Conservation (phyloP, 139 green algal species). For the Closterium sp. region DNA sequence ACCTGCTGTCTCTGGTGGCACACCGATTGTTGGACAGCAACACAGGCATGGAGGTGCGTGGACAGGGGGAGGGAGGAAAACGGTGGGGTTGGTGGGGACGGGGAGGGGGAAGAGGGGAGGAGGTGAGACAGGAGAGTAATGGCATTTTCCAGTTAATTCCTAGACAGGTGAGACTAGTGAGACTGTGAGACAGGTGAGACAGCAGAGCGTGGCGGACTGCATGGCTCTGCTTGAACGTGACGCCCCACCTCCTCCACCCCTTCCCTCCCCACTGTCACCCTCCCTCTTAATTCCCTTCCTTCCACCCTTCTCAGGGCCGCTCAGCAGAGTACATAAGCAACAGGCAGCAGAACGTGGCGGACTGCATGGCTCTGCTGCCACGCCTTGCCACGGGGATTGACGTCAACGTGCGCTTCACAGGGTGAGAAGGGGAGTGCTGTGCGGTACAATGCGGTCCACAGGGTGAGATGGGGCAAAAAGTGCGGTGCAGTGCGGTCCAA, state of each 20-base stretch:
- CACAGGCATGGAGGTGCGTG: background rate
- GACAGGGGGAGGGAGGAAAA: background rate
- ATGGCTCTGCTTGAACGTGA: background rate
- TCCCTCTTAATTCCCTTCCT: too few relatives aligned
- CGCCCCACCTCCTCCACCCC: too few relatives aligned
- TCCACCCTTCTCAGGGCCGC: background rate
- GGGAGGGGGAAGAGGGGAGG: too few relatives aligned
- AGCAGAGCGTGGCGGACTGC: constrained; percentile 54
- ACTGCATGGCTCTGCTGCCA: constrained; percentile 70
- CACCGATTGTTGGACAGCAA: constrained; percentile 42
- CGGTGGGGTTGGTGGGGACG: background rate
- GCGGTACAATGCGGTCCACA: too few relatives aligned
- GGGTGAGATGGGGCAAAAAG: too few relatives aligned
- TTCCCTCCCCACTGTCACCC: too few relatives aligned
- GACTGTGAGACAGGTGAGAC: too few relatives aligned
- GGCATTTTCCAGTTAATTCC: background rate
- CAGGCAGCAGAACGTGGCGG: constrained; percentile 65
- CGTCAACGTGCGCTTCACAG: constrained; percentile 85
- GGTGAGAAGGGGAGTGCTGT: constrained; percentile 1
- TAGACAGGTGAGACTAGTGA: too few relatives aligned
- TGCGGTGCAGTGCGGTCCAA: too few relatives aligned
- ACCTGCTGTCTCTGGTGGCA: constrained; percentile 41
- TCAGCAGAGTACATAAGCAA: constrained; percentile 59
- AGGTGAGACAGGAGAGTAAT: background rate
- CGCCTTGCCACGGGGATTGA: constrained; percentile 89